These are phyloP conservation scores for Zygosaccharomyces rouxii DNA, from an alignment of 805 yeast genomes.

Conservation along the genomic window DNA sequence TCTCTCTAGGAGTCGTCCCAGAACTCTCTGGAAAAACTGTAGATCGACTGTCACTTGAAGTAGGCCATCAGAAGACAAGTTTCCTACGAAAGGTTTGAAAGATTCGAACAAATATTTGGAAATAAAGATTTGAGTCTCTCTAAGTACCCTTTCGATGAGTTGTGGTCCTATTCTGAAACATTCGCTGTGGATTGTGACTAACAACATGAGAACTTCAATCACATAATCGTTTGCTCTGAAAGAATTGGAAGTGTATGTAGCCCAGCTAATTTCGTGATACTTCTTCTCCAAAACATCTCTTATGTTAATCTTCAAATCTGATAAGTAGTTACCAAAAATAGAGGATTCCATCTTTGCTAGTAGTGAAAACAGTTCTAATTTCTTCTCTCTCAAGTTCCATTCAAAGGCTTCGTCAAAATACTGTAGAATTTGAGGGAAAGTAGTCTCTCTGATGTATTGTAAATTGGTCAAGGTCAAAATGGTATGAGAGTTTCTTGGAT, in stretches of 20 bases:
- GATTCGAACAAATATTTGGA: slow-evolving; percentile 37
- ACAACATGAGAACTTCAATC: slow-evolving; percentile 44
- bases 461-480: slow-evolving; percentile 53
- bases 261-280: slow-evolving; percentile 43
- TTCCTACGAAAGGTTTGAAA: slow-evolving; percentile 42
- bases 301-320: slow-evolving; percentile 43
- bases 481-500: slow-evolving; percentile 42
- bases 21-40: slow-evolving; percentile 43
- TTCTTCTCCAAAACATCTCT: slow-evolving; percentile 41
- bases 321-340: slow-evolving; percentile 50
- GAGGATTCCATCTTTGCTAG: slow-evolving; percentile 48
- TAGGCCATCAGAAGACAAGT: slow-evolving; percentile 44
- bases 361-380: slow-evolving; percentile 42
- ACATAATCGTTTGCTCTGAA: slow-evolving; percentile 45
- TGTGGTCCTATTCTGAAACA: slow-evolving; percentile 47
- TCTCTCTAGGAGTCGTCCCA: slow-evolving; percentile 28
- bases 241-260: slow-evolving; percentile 31
- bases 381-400: slow-evolving; percentile 40
- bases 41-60: slow-evolving; percentile 51
- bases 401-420: slow-evolving; percentile 50
- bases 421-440: slow-evolving; percentile 47
- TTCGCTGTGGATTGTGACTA: slow-evolving; percentile 50
- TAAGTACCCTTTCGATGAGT: slow-evolving; percentile 43
- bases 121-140: slow-evolving; percentile 40
- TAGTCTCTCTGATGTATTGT: slow-evolving; percentile 41